Evolutionary conservation across 2,329 filamentous ascomycete species (phyloP).

Genomic region (Rosellinia necatrix): DNA sequence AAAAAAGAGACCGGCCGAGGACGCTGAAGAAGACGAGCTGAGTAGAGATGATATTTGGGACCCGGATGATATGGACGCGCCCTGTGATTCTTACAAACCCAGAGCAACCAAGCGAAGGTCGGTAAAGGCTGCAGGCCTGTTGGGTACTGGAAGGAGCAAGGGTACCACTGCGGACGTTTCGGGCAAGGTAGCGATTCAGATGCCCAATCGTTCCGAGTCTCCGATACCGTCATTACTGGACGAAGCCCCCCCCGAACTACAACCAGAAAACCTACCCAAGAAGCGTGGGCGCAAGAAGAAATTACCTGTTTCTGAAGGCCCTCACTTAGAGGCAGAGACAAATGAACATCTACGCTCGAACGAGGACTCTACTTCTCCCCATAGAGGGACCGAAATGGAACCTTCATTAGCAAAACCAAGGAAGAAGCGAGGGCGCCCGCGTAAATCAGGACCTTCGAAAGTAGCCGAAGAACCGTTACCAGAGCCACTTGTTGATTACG

Average conservation of each 20-base stretch:
- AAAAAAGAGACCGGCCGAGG: slow-evolving; percentile 29
- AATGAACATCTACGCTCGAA: slow-evolving; percentile 9
- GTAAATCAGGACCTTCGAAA: slow-evolving; percentile 35
- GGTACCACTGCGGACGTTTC: background rate
- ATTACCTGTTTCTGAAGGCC: slow-evolving; percentile 24
- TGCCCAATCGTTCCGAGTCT: background rate
- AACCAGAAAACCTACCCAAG: slow-evolving; percentile 30
- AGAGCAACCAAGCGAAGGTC: slow-evolving; percentile 29
- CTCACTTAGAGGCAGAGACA: slow-evolving; percentile 3
- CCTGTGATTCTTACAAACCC: slow-evolving; percentile 30
- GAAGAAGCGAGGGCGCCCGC: slow-evolving; percentile 40
- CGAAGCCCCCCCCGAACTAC: slow-evolving; percentile 16
- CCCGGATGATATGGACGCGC: slow-evolving; percentile 16
- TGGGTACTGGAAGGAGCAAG: slow-evolving; percentile 5
- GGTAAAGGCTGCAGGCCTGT: slow-evolving; percentile 3
- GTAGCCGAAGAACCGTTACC: slow-evolving; percentile 1
- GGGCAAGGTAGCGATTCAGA: background rate
- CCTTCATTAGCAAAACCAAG: slow-evolving; percentile 33
- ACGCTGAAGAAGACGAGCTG: slow-evolving; percentile 38
- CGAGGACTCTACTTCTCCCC: background rate
- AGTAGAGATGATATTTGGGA: slow-evolving; percentile 29
- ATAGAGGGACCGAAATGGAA: slow-evolving; percentile 22
- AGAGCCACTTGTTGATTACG: slow-evolving; percentile 7
- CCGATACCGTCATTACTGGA: too few relatives aligned
- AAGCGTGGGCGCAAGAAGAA: slow-evolving; percentile 43